Evolutionary conservation across 768 basidiomycete genomes (phyloP).

Genomic region (Auriscalpium orientale): DNA sequence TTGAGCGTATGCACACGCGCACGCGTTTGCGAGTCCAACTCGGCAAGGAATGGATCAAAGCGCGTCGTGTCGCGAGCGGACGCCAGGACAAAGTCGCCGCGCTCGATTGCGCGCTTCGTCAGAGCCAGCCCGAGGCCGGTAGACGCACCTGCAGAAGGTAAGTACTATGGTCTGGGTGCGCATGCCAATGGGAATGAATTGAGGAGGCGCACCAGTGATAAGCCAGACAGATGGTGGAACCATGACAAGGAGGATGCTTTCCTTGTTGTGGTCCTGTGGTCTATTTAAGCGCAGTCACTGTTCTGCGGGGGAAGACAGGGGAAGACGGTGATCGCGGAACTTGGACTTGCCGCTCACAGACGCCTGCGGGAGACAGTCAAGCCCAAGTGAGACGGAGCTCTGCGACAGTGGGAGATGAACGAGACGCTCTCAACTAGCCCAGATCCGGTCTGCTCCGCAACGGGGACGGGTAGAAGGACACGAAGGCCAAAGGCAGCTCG

Average conservation of each 20-base stretch:
- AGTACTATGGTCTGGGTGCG: not conserved
- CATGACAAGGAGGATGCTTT: not conserved
- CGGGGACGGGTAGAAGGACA: too few relatives aligned
- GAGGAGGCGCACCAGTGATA: conserved; percentile 3
- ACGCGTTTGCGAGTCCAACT: not conserved
- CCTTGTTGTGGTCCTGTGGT: too few relatives aligned
- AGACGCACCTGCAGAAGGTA: conserved; percentile 1
- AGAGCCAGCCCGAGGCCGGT: conserved; percentile 8
- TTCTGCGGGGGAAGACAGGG: too few relatives aligned
- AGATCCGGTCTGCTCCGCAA: too few relatives aligned
- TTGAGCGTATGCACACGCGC: not conserved
- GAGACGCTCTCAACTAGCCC: too few relatives aligned
- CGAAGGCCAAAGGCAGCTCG: too few relatives aligned
- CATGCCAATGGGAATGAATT: not conserved
- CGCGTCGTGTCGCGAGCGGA: not conserved
- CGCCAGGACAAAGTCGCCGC: conserved; percentile 8
- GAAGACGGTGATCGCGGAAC: too few relatives aligned
- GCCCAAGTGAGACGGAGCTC: not conserved
- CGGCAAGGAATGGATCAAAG: not conserved
- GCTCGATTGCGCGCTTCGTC: not conserved
- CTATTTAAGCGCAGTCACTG: too few relatives aligned
- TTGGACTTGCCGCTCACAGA: too few relatives aligned
- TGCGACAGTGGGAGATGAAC: not conserved
- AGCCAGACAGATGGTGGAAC: not conserved
- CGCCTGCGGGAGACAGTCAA: too few relatives aligned